These are phyloP conservation scores for Hortiboletus campestris DNA, from an alignment of 768 basidiomycete species.

Conservation along the genomic window DNA sequence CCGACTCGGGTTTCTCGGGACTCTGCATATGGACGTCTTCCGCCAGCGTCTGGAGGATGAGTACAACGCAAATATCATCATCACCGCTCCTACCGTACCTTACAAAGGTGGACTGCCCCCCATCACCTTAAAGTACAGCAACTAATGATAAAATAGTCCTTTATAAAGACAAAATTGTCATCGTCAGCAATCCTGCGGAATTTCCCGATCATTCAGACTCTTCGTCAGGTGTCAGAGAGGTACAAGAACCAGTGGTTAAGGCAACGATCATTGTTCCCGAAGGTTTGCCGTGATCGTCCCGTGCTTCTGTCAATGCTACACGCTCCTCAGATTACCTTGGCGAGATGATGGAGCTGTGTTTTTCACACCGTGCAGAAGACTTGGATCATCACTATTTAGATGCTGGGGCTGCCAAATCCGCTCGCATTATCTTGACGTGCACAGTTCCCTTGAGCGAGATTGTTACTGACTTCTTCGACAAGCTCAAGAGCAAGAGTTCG, in stretches of 20 bases:
- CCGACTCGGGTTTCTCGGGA: slow-evolving; percentile 92
- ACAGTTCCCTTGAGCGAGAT: slow-evolving; percentile 88
- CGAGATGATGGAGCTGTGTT: slow-evolving; percentile 94
- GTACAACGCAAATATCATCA: slow-evolving; percentile 89
- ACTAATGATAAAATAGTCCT: slow-evolving; percentile 50
- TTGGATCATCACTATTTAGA: slow-evolving; percentile 86
- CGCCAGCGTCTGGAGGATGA: slow-evolving; percentile 97
- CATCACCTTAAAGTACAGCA: not conserved
- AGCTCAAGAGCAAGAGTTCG: slow-evolving; percentile 88
- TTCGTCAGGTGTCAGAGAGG: slow-evolving; percentile 58
- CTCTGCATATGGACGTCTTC: slow-evolving; percentile 95
- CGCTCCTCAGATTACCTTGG: slow-evolving; percentile 76
- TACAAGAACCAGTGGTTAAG: slow-evolving; percentile 92
- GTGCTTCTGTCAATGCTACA: not conserved
- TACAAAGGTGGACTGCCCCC: slow-evolving; percentile 62
- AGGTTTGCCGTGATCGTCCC: slow-evolving; percentile 44
- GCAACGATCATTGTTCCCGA: slow-evolving; percentile 94
- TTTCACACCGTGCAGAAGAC: slow-evolving; percentile 77
- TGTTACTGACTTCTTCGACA: slow-evolving; percentile 93
- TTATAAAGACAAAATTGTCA: slow-evolving; percentile 58
- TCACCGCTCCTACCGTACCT: slow-evolving; percentile 95
- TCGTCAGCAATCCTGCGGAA: slow-evolving; percentile 90
- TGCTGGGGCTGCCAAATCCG: slow-evolving; percentile 31
- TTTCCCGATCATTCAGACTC: slow-evolving; percentile 82
- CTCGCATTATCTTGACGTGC: slow-evolving; percentile 80